These are phyloP conservation scores for Moniliophthora roreri DNA, from an alignment of 1,284 basidiomycete species.

Conservation along the genomic window DNA sequence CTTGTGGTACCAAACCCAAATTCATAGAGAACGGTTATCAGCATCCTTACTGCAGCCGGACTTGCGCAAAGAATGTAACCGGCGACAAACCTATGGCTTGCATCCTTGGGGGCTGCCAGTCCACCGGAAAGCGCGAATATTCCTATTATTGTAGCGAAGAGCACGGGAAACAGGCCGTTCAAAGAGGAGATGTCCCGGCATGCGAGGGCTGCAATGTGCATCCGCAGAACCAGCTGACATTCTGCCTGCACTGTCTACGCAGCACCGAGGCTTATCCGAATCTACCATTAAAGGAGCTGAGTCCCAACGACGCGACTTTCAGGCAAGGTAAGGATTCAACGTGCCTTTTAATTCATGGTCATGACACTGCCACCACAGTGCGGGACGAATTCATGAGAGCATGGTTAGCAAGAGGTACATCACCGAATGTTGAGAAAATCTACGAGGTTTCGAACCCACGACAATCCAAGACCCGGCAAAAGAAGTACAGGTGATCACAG, in stretches of 20 bases:
- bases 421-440: slow-evolving; percentile 47
- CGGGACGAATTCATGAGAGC: slow-evolving; percentile 43
- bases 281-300: slow-evolving; percentile 37
- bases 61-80: slow-evolving; percentile 47
- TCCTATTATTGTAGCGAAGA: slow-evolving; percentile 54
- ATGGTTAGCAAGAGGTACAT: slow-evolving; percentile 41
- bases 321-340: slow-evolving; percentile 34
- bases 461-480: slow-evolving; percentile 38
- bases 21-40: slow-evolving; percentile 53
- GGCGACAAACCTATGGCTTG: slow-evolving; percentile 34
- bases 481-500: slow-evolving; percentile 43
- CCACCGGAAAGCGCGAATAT: slow-evolving; percentile 45
- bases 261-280: slow-evolving; percentile 29
- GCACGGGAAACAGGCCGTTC: slow-evolving; percentile 56
- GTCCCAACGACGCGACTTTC: slow-evolving; percentile 35
- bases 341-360: slow-evolving; percentile 9
- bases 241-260: slow-evolving; percentile 45
- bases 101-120: slow-evolving; percentile 46
- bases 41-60: slow-evolving; percentile 60
- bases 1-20: slow-evolving; percentile 57
- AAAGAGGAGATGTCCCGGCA: slow-evolving; percentile 40
- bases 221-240: slow-evolving; percentile 35
- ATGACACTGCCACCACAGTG: slow-evolving; percentile 34
- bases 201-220: slow-evolving; percentile 47
- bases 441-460: slow-evolving; percentile 47